Evolutionary conservation across 805 yeast species (phyloP).

Genomic region (Candida arabinofermentans): DNA sequence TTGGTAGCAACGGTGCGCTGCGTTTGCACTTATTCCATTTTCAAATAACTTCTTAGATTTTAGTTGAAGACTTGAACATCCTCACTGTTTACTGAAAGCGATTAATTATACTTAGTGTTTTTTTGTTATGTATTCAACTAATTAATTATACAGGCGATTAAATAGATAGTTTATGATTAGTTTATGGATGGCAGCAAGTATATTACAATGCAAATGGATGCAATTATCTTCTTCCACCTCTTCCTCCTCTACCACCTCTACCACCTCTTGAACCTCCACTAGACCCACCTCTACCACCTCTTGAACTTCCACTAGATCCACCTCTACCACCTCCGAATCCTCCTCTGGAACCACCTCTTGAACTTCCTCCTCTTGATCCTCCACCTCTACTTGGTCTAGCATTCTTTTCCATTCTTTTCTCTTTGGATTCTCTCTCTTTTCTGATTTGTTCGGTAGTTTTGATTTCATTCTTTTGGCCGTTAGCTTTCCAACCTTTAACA

Average conservation of each 20-base stretch:
- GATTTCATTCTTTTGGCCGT: constrained; percentile 51
- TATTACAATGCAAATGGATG: no score
- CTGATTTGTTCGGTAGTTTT: constrained; percentile 71
- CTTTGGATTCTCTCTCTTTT: constrained; percentile 65
- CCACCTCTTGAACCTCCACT: background rate
- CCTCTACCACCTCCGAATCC: constrained; percentile 1
- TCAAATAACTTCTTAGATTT: no score
- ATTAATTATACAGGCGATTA: no score
- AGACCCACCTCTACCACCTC: constrained; percentile 3
- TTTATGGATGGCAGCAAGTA: no score
- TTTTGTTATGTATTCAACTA: no score
- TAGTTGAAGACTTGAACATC: no score
- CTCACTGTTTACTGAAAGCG: no score
- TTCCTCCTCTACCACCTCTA: background rate
- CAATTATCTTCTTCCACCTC: background rate
- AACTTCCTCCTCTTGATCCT: constrained; percentile 1
- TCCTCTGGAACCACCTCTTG: background rate
- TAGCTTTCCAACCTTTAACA: constrained; percentile 62
- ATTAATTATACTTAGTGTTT: no score
- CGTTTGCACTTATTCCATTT: no score
- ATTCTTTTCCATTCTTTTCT: constrained; percentile 76
- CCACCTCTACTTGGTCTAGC: constrained; percentile 58
- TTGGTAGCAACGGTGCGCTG: no score
- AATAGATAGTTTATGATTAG: no score
- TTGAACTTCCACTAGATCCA: constrained; percentile 1